Conservation (phyloP, 176 grass and related monocot species). For the Bolboschoenus planiculmis region DNA sequence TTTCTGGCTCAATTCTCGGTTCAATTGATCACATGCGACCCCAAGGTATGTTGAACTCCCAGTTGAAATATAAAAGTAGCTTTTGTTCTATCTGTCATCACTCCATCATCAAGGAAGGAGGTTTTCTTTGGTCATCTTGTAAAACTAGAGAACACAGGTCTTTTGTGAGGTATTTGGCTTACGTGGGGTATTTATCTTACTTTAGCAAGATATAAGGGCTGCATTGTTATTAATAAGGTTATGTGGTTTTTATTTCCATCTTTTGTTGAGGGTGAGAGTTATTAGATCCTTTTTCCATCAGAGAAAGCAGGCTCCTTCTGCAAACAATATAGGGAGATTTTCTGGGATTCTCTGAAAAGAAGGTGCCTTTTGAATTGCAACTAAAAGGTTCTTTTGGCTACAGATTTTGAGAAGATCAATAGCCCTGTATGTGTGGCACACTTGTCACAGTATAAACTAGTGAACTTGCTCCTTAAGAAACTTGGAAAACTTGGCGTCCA, state of each 20-base stretch:
- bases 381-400: slow-evolving; percentile 22
- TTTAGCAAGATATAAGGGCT: not conserved
- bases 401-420: slow-evolving; percentile 66
- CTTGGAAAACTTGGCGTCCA: slow-evolving; percentile 50
- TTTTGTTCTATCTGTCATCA: not conserved
- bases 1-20: slow-evolving; percentile 68
- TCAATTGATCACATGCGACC: slow-evolving; percentile 96
- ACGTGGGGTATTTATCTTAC: not conserved
- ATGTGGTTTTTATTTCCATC: slow-evolving; percentile 21
- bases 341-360: not conserved
- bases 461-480: slow-evolving; percentile 71
- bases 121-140: not conserved
- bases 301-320: not conserved
- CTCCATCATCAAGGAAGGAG: not conserved
- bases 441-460: slow-evolving; percentile 86
- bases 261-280: not conserved
- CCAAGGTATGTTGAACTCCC: slow-evolving; percentile 34
- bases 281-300: slow-evolving; percentile 5
- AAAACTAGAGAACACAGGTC: not conserved
- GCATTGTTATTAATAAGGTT: not conserved
- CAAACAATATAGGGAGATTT: not conserved
- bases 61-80: not conserved
- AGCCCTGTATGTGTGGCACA: slow-evolving; percentile 81
- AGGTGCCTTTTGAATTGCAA: not conserved
- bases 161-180: not conserved